These are phyloP conservation scores for Neurospora sp. DNA, from an alignment of 2,329 filamentous ascomycete species.

Conservation along the genomic window DNA sequence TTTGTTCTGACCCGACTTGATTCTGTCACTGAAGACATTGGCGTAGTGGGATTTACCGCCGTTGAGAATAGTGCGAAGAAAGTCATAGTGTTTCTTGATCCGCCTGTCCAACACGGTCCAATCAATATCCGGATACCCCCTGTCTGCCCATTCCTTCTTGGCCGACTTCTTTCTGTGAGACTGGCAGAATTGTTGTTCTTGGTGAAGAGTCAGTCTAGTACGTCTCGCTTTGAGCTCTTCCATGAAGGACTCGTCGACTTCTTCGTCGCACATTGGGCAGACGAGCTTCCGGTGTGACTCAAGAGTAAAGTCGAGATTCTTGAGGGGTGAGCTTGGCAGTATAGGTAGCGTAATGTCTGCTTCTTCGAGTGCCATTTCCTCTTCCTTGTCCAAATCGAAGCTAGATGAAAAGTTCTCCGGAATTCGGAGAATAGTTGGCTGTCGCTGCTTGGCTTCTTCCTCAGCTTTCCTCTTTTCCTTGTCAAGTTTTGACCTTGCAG, in stretches of 20 bases:
- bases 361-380: too few species aligned
- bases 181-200: conserved; percentile 55
- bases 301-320: too few species aligned
- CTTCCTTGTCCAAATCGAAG: too few species aligned
- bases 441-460: too few species aligned
- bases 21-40: conserved; percentile 40
- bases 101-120: conserved; percentile 55
- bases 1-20: conserved; percentile 48
- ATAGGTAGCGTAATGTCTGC: too few species aligned
- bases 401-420: too few species aligned
- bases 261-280: conserved; percentile 59
- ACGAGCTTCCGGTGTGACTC: conserved; percentile 6
- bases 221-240: conserved; percentile 37
- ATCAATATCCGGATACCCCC: conserved; percentile 60
- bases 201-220: conserved; percentile 41
- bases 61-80: conserved; percentile 50
- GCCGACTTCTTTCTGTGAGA: conserved; percentile 51
- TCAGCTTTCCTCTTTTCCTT: too few species aligned
- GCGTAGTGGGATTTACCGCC: conserved; percentile 53
- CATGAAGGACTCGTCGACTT: conserved; percentile 47
- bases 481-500: too few species aligned
- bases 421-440: too few species aligned
- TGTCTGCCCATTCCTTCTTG: conserved; percentile 33
- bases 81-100: conserved; percentile 43
- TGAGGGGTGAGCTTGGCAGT: too few species aligned